These are phyloP conservation scores for Dendrobium nobile DNA, from an alignment of 106 monocot species.

Conservation along the genomic window DNA sequence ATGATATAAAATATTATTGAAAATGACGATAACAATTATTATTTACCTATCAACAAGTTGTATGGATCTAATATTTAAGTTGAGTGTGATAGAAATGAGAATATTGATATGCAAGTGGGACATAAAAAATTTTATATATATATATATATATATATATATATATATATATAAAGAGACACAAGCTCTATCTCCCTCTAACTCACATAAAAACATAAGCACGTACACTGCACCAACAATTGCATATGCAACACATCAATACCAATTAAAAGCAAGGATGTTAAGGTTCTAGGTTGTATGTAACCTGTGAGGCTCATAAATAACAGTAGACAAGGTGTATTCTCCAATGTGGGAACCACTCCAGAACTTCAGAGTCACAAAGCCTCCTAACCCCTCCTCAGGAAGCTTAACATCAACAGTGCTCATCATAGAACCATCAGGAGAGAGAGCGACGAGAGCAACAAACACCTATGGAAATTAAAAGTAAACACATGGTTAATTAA, in stretches of 20 bases:
- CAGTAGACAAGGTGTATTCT: constrained; percentile 64
- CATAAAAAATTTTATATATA: too few relatives aligned
- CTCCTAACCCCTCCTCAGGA: constrained; percentile 80
- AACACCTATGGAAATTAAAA: constrained; percentile 46
- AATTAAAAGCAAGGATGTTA: background rate
- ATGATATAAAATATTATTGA: too few relatives aligned
- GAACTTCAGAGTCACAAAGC: constrained; percentile 69
- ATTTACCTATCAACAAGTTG: too few relatives aligned
- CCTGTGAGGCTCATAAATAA: constrained; percentile 98
- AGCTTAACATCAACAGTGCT: constrained; percentile 84
- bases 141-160: too few relatives aligned
- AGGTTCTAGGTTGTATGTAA: constrained; percentile 12
- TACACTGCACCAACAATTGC: background rate
- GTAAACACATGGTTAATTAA: background rate
- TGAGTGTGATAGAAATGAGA: too few relatives aligned
- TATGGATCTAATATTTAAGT: too few relatives aligned
- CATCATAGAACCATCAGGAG: constrained; percentile 72
- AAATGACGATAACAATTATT: too few relatives aligned
- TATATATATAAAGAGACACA: too few relatives aligned
- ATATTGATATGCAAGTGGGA: too few relatives aligned
- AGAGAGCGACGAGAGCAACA: constrained; percentile 52
- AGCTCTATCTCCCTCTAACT: background rate
- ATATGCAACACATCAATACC: background rate
- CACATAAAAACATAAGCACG: background rate
- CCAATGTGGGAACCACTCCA: constrained; percentile 47